Evolutionary conservation across 257 asterid genomes (phyloP).

Genomic region (Nicotiana knightiana): DNA sequence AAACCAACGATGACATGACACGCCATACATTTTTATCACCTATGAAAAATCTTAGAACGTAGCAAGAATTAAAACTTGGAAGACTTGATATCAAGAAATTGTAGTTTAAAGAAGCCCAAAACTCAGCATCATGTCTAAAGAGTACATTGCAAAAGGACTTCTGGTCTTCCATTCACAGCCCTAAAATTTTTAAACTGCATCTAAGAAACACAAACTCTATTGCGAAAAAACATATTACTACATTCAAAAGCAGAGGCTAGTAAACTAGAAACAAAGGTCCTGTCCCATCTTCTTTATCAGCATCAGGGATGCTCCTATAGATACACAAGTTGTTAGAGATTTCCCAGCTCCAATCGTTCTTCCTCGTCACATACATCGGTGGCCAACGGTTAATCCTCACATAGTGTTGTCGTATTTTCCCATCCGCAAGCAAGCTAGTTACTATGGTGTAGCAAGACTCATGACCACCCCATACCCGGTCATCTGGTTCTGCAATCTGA

Average conservation of each 20-base stretch:
- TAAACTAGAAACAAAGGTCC: constrained; percentile 38
- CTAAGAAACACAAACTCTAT: neutral
- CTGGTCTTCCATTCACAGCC: neutral
- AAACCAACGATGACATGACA: neutral
- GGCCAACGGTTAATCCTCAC: constrained; percentile 86
- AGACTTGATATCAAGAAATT: neutral
- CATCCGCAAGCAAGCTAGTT: constrained; percentile 51
- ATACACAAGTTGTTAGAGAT: constrained; percentile 39
- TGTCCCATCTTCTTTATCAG: constrained; percentile 42
- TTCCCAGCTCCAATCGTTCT: constrained; percentile 76
- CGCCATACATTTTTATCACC: neutral
- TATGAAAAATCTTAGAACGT: neutral
- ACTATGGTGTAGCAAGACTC: constrained; percentile 68
- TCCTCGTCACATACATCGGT: constrained; percentile 44
- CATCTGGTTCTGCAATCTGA: constrained; percentile 57
- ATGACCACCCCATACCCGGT: constrained; percentile 87
- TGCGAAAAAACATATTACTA: neutral
- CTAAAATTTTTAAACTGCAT: neutral
- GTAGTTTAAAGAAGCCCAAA: neutral
- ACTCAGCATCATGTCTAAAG: neutral
- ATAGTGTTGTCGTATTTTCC: constrained; percentile 62
- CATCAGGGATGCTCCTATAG: constrained; percentile 62
- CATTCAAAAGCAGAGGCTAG: neutral
- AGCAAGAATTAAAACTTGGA: neutral
- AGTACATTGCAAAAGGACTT: neutral